Percentiles rank a stretch among this genome's conserved stretches.
Evolutionary conservation across 108 stramenopile species (phyloP).

Genomic region (Aurantiochytrium sp.): DNA sequence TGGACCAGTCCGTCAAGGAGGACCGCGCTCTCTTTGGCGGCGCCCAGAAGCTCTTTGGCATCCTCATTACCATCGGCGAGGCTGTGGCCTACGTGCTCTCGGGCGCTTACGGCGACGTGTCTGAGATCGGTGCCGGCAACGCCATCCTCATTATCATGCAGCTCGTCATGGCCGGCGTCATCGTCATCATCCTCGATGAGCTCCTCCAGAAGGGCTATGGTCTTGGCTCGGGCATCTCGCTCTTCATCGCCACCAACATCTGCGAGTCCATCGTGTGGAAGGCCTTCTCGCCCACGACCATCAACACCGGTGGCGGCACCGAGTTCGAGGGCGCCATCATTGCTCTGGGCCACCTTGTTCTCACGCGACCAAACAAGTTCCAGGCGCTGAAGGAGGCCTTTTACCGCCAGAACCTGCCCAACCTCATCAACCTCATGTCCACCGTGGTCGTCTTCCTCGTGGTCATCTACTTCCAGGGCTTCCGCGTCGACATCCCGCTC

Average conservation of each 20-base stretch:
- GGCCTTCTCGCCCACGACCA: constrained; percentile 96
- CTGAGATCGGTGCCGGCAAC: constrained; percentile 89
- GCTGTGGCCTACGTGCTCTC: constrained; percentile 97
- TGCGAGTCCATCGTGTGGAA: constrained; percentile 99
- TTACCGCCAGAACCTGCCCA: constrained; percentile 94
- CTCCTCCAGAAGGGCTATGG: constrained; percentile 99
- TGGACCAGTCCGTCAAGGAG: constrained; percentile 96
- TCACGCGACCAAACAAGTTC: constrained; percentile 89
- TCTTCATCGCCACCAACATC: constrained; percentile 99
- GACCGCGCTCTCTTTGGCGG: constrained; percentile 92
- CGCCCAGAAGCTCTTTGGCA: constrained; percentile 99
- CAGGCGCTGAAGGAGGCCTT: constrained; percentile 88
- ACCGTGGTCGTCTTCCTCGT: constrained; percentile 90
- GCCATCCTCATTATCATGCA: constrained; percentile 94
- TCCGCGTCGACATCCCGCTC: constrained; percentile 88
- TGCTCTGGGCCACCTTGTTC: constrained; percentile 91
- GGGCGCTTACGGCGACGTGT: constrained; percentile 96
- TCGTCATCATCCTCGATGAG: constrained; percentile 98
- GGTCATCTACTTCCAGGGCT: constrained; percentile 99
- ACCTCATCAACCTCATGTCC: constrained; percentile 91
- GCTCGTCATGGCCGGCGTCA: constrained; percentile 92
- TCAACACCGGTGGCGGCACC: constrained; percentile 95
- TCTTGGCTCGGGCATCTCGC: constrained; percentile 90
- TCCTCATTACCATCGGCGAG: constrained; percentile 95
- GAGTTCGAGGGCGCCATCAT: constrained; percentile 99